Conservation (phyloP, 2,329 filamentous ascomycete species). For the Pseudonectria buxi region DNA sequence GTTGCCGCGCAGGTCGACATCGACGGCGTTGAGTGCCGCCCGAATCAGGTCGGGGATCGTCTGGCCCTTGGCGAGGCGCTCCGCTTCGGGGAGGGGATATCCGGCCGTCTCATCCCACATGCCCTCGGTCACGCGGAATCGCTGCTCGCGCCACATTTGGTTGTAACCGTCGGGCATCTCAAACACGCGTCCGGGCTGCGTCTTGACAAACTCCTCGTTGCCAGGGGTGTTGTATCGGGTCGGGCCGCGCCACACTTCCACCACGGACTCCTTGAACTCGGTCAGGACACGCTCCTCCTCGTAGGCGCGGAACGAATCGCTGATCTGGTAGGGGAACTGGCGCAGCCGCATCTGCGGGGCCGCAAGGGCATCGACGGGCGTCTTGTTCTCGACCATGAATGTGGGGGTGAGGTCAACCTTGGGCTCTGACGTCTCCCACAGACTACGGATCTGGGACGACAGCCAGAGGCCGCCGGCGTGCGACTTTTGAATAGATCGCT, state of each 20-base stretch:
- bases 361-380: constrained; percentile 76
- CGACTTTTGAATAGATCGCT: constrained; percentile 81
- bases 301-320: constrained; percentile 68
- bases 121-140: constrained; percentile 79
- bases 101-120: constrained; percentile 84
- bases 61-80: constrained; percentile 59
- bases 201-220: constrained; percentile 71
- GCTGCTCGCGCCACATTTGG: constrained; percentile 85
- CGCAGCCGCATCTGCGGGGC: constrained; percentile 70
- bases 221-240: constrained; percentile 56
- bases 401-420: constrained; percentile 72
- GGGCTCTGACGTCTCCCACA: constrained; percentile 66
- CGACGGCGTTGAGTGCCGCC: constrained; percentile 68
- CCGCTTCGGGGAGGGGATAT: constrained; percentile 41
- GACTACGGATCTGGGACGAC: constrained; percentile 75
- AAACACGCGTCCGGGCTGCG: constrained; percentile 75
- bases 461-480: constrained; percentile 84
- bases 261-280: constrained; percentile 96
- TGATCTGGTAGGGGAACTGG: constrained; percentile 56
- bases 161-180: constrained; percentile 98
- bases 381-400: constrained; percentile 83
- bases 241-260: constrained; percentile 85
- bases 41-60: constrained; percentile 81
- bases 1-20: constrained; percentile 79
- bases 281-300: constrained; percentile 91